A percentile compares a stretch with the other conserved stretches of the same genome.
These are phyloP conservation scores for Aspergillus candidus DNA, from an alignment of 2,329 filamentous ascomycete species.

Conservation along the genomic window DNA sequence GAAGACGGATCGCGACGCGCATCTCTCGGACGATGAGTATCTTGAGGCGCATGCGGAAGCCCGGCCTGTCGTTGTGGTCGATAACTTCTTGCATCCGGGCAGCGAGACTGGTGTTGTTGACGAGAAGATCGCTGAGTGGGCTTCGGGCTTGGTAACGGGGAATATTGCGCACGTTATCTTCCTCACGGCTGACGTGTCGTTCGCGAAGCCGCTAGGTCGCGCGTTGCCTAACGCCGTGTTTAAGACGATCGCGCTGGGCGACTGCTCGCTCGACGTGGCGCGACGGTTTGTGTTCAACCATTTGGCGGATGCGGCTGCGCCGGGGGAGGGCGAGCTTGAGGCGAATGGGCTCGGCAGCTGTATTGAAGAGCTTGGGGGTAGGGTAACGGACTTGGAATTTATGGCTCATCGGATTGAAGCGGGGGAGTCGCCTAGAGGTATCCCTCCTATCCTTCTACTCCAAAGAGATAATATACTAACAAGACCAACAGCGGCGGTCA, in stretches of 20 bases:
- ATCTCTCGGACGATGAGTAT: conserved; percentile 75
- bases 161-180: conserved; percentile 94
- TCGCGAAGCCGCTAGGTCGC: conserved; percentile 78
- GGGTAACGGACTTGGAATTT: conserved; percentile 92
- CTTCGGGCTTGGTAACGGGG: conserved; percentile 73
- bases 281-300: conserved; percentile 87
- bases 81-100: conserved; percentile 82
- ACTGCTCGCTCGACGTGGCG: conserved; percentile 78
- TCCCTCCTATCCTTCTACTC: too few relatives aligned
- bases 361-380: conserved; percentile 76
- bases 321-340: conserved; percentile 31
- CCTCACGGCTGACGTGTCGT: conserved; percentile 82
- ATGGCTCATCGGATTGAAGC: conserved; percentile 83
- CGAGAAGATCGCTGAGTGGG: conserved; percentile 83
- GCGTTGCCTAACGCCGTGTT: conserved; percentile 88
- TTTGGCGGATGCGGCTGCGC: conserved; percentile 47
- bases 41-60: conserved; percentile 82
- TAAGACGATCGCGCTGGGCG: conserved; percentile 75
- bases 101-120: conserved; percentile 60
- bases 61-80: conserved; percentile 77
- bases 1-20: conserved; percentile 66
- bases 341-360: conserved; percentile 61
- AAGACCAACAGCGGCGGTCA: conserved; percentile 56
- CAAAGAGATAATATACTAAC: conserved; percentile 13
- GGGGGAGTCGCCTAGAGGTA: conserved; percentile 68